These are phyloP conservation scores for Aurinia saxatilis DNA, from an alignment of 345 rosid species.

Conservation along the genomic window DNA sequence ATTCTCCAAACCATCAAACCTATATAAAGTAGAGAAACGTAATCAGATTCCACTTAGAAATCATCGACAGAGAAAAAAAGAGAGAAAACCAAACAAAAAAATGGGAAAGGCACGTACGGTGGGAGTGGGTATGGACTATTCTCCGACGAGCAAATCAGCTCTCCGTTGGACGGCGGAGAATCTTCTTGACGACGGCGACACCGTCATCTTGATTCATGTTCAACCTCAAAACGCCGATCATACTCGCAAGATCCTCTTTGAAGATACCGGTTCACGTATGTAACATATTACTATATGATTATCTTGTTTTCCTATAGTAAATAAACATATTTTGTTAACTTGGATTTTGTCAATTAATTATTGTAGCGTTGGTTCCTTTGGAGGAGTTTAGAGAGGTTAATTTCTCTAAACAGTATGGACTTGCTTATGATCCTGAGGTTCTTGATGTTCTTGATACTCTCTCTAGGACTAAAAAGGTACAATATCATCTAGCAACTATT, in stretches of 20 bases:
- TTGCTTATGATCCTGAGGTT: slow-evolving; percentile 53
- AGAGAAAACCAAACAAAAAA: not conserved
- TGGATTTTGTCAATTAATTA: not conserved
- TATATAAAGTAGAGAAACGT: not conserved
- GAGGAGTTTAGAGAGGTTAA: slow-evolving; percentile 57
- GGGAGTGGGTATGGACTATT: slow-evolving; percentile 30
- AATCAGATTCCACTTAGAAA: not conserved
- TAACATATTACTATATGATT: too few relatives aligned
- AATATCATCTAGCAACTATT: too few relatives aligned
- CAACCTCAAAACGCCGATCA: slow-evolving; percentile 30
- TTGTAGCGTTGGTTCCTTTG: slow-evolving; percentile 68
- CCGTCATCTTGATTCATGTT: slow-evolving; percentile 27
- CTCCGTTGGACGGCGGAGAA: slow-evolving; percentile 32
- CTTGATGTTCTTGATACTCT: slow-evolving; percentile 60
- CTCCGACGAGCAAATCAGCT: slow-evolving; percentile 28
- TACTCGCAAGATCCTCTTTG: slow-evolving; percentile 27
- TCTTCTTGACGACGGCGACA: slow-evolving; percentile 18
- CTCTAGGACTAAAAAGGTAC: slow-evolving; percentile 54
- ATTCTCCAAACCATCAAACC: slow-evolving; percentile 20
- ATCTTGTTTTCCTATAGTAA: too few relatives aligned
- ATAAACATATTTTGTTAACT: too few relatives aligned
- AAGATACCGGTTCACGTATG: slow-evolving; percentile 32
- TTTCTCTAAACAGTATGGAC: slow-evolving; percentile 50
- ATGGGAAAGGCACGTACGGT: slow-evolving; percentile 29
- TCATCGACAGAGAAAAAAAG: slow-evolving; percentile 1